A percentile compares a stretch with the other conserved stretches of the same genome.
Evolutionary conservation across 2,329 filamentous ascomycete genomes (phyloP).

Genomic region (Pezicula neosporulosa): DNA sequence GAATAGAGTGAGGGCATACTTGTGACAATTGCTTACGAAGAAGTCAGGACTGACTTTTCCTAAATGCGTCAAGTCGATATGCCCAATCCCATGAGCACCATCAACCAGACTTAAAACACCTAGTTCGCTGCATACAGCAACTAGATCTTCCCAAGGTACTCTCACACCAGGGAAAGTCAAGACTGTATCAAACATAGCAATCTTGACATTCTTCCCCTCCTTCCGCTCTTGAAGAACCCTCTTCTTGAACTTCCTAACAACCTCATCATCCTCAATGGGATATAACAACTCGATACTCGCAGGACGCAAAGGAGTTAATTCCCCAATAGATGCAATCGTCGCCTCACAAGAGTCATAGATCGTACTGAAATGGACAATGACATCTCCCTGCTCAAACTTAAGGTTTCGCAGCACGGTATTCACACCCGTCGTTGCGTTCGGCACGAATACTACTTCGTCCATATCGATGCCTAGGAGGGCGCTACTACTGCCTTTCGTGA

Average conservation of each 20-base stretch:
- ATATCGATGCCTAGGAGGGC: conserved; percentile 61
- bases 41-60: conserved; percentile 70
- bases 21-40: conserved; percentile 83
- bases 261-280: conserved; percentile 64
- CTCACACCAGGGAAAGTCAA: conserved; percentile 73
- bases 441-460: conserved; percentile 69
- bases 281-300: conserved; percentile 55
- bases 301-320: conserved; percentile 7
- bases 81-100: conserved; percentile 77
- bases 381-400: conserved; percentile 59
- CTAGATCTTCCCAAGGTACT: conserved; percentile 72
- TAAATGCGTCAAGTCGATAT: conserved; percentile 60
- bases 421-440: conserved; percentile 74
- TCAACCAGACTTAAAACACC: conserved; percentile 74
- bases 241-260: conserved; percentile 57
- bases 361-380: conserved; percentile 73
- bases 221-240: conserved; percentile 58
- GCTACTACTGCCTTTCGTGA: conserved; percentile 60
- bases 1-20: conserved; percentile 55
- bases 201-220: conserved; percentile 37
- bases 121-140: conserved; percentile 58
- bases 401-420: conserved; percentile 80
- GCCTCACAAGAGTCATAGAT: conserved; percentile 78
- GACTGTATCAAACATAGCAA: conserved; percentile 80
- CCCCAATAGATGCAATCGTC: conserved; percentile 42